phyloP scores from a whole-genome alignment of 106 monocot genomes.

The Acanthochlamys bracteata region DNA sequence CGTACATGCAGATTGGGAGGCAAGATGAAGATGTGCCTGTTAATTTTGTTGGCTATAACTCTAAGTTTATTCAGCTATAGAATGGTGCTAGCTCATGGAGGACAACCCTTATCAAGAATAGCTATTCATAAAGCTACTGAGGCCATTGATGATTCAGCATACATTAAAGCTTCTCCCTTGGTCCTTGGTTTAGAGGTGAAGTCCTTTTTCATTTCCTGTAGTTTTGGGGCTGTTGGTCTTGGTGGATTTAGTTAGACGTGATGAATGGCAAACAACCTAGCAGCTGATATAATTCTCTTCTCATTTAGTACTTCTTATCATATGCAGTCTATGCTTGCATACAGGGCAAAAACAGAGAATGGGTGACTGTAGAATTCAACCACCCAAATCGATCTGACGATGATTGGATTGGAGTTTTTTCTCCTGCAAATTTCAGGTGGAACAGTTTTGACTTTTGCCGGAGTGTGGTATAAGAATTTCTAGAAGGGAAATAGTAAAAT shows the following conservation, averaged over 20 bases:
- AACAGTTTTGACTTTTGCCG: not conserved
- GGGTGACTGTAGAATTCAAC: slow-evolving; percentile 57
- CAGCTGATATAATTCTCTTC: too few species aligned
- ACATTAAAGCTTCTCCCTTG: slow-evolving; percentile 42
- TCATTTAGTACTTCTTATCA: too few species aligned
- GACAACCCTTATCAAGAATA: slow-evolving; percentile 67
- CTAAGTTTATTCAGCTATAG: not conserved
- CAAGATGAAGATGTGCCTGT: not conserved
- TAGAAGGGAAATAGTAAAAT: too few species aligned
- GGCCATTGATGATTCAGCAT: slow-evolving; percentile 41
- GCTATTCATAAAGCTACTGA: slow-evolving; percentile 40
- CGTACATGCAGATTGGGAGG: too few species aligned
- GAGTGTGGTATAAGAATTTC: too few species aligned
- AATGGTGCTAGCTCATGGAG: slow-evolving; percentile 1
- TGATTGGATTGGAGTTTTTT: slow-evolving; percentile 98
- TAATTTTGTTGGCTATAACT: not conserved
- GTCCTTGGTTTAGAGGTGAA: slow-evolving; percentile 70
- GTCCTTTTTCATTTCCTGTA: too few species aligned
- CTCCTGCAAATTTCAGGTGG: slow-evolving; percentile 88
- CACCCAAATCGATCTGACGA: slow-evolving; percentile 58
- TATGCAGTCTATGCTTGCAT: not conserved
- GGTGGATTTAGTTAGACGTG: too few species aligned
- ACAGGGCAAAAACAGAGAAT: slow-evolving; percentile 64
- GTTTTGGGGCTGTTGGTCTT: too few species aligned
- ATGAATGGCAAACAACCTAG: too few species aligned